These are phyloP conservation scores for Metschnikowia borealis DNA, from an alignment of 805 yeast genomes.

Conservation along the genomic window DNA sequence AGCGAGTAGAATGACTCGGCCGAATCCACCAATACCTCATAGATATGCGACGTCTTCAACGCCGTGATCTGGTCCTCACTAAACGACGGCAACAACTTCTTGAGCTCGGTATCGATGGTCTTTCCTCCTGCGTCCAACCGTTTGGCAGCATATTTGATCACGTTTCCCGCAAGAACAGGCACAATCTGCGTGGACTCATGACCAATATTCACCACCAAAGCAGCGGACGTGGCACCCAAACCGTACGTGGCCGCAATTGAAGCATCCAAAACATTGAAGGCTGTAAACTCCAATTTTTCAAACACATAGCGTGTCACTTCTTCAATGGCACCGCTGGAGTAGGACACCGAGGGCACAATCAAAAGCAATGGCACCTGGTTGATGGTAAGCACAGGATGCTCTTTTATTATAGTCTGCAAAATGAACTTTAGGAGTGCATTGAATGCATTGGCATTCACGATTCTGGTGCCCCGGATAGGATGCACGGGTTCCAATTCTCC, in stretches of 20 bases:
- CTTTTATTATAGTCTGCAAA: conserved; percentile 35
- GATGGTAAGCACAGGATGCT: conserved; percentile 46
- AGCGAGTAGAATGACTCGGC: conserved; percentile 60
- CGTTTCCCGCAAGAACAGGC: conserved; percentile 74
- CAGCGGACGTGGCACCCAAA: conserved; percentile 57
- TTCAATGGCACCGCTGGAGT: conserved; percentile 71
- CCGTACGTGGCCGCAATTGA: conserved; percentile 73
- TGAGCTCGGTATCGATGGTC: conserved; percentile 53
- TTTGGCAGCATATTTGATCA: conserved; percentile 50
- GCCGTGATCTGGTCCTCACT: conserved; percentile 59
- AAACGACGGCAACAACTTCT: conserved; percentile 55
- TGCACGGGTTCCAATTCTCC: conserved; percentile 41
- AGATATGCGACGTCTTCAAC: conserved; percentile 70
- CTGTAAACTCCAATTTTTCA: conserved; percentile 68
- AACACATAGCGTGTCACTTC: conserved; percentile 68
- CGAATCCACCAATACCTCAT: conserved; percentile 72
- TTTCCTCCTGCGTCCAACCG: conserved; percentile 61
- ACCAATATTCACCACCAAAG: conserved; percentile 81
- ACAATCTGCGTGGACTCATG: conserved; percentile 67
- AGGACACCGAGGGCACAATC: conserved; percentile 55
- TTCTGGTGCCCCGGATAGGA: conserved; percentile 64
- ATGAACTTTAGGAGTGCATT: conserved; percentile 52
- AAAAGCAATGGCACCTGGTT: conserved; percentile 68
- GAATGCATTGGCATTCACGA: conserved; percentile 67
- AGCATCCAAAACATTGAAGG: conserved; percentile 64